Conservation (phyloP, 2,329 filamentous ascomycete genomes). For the Helicocarpus griseus region DNA sequence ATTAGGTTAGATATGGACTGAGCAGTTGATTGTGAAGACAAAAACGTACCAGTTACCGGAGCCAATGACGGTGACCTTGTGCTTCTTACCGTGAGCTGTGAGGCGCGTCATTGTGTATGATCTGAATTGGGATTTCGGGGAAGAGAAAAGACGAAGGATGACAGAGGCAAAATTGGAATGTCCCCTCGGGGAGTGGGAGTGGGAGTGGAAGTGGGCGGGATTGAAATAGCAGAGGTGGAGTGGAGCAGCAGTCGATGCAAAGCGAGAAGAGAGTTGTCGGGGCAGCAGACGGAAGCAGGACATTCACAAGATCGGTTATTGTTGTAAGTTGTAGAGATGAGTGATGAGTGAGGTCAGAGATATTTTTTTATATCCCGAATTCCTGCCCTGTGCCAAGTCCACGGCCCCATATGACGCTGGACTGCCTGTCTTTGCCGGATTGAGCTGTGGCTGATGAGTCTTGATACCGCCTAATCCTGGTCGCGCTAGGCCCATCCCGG, state of each 20-base stretch:
- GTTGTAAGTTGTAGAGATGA: neutral
- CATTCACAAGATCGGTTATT: neutral
- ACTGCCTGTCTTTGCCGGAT: no score
- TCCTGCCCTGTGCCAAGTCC: no score
- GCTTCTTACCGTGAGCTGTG: conserved; percentile 54
- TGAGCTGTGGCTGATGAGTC: no score
- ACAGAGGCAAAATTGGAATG: no score
- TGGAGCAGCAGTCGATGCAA: neutral
- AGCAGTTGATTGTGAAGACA: neutral
- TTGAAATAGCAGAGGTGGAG: neutral
- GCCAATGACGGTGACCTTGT: conserved; percentile 89
- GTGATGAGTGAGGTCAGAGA: neutral
- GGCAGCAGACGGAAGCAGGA: neutral
- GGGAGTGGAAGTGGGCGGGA: neutral
- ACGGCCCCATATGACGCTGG: no score
- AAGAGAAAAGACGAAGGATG: neutral
- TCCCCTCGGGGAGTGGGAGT: neutral
- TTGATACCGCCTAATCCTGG: no score
- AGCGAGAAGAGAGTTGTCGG: neutral
- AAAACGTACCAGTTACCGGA: conserved; percentile 80
- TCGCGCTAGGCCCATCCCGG: neutral
- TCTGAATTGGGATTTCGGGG: neutral
- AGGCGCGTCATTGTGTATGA: conserved; percentile 38
- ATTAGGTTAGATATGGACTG: conserved; percentile 1
- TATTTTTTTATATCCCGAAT: no score